A percentile compares a stretch with the other conserved stretches of the same genome.
These are phyloP conservation scores for Fusarium kyushuense DNA, from an alignment of 2,329 filamentous ascomycete genomes.

Conservation along the genomic window DNA sequence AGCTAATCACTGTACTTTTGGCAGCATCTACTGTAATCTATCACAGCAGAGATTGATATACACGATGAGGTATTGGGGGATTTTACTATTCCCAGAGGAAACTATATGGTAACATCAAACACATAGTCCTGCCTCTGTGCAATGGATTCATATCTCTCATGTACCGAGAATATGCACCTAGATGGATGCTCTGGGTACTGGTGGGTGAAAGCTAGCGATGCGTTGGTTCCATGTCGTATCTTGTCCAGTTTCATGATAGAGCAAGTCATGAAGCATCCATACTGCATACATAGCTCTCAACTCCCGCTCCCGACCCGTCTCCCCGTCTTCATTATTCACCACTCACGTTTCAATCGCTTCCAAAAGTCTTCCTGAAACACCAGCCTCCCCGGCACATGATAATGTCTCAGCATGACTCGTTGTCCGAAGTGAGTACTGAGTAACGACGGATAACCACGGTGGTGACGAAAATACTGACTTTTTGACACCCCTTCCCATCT, in stretches of 20 bases:
- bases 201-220: not conserved
- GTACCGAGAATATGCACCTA: not conserved
- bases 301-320: not conserved
- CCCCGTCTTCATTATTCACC: constrained; percentile 8
- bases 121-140: not conserved
- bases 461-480: constrained; percentile 3
- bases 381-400: constrained; percentile 19
- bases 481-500: constrained; percentile 18
- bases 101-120: not conserved
- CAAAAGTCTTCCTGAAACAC: constrained; percentile 36
- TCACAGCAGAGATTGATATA: constrained; percentile 10
- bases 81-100: not conserved
- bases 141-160: not conserved
- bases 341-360: constrained; percentile 23
- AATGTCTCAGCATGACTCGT: constrained; percentile 38
- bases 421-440: not conserved
- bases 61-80: not conserved
- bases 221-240: not conserved
- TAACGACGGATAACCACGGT: not conserved
- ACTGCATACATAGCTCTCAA: not conserved
- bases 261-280: not conserved
- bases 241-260: not conserved
- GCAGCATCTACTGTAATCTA: constrained; percentile 8
- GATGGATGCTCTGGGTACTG: not conserved
- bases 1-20: constrained; percentile 5